A percentile compares a stretch with the other conserved stretches of the same genome.
Evolutionary conservation across 148 eudicot genomes (phyloP).

Genomic region (Amaranthus hypochondriacus): DNA sequence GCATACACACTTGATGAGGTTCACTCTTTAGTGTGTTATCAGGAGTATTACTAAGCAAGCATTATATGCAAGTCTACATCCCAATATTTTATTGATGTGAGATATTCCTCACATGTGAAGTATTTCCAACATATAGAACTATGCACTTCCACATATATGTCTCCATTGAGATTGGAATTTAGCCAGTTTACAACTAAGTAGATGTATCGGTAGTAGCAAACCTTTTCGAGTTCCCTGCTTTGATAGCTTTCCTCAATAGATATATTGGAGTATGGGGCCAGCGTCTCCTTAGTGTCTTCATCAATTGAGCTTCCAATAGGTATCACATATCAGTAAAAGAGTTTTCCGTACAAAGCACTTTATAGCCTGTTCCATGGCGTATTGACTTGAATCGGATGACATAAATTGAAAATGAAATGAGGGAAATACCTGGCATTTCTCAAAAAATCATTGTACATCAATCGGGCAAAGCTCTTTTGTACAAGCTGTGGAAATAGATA

Average conservation of each 20-base stretch:
- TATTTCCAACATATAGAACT: no score
- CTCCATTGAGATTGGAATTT: neutral
- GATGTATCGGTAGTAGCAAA: constrained; percentile 20
- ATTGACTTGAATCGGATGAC: neutral
- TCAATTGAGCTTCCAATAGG: constrained; percentile 54
- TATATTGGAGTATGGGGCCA: constrained; percentile 69
- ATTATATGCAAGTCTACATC: no score
- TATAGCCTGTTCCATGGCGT: neutral
- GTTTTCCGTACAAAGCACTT: neutral
- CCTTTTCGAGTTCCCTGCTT: constrained; percentile 99
- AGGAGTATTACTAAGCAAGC: no score
- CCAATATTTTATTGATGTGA: no score
- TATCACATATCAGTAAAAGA: constrained; percentile 10
- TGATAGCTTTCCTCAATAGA: constrained; percentile 73
- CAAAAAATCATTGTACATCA: constrained; percentile 67
- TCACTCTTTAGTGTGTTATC: no score
- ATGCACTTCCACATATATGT: neutral
- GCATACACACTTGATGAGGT: no score
- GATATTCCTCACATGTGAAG: no score
- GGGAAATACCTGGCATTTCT: constrained; percentile 72
- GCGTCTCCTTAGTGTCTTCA: constrained; percentile 74
- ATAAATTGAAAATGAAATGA: neutral
- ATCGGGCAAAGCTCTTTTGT: constrained; percentile 92
- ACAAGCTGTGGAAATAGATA: constrained; percentile 71
- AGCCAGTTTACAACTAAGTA: neutral